Conservation (phyloP, 2,329 filamentous ascomycete genomes). For the Amauroascus verrucosus region DNA sequence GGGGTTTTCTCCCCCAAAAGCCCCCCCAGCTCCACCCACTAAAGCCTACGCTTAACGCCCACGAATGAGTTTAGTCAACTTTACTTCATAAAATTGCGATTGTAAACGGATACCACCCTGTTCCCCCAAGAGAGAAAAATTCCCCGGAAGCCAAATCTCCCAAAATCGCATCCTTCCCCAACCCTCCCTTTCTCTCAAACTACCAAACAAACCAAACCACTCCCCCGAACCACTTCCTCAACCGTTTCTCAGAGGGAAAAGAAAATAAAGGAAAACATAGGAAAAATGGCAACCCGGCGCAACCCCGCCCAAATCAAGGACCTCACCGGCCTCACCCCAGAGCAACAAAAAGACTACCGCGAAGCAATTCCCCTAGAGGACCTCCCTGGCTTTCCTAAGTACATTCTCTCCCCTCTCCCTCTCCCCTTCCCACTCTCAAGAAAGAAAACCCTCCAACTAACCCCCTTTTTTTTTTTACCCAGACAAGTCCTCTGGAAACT, state of each 20-base stretch:
- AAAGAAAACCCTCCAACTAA: not conserved
- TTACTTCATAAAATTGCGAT: not conserved
- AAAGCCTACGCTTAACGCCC: not conserved
- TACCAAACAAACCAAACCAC: too few relatives aligned
- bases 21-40: not conserved
- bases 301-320: slow-evolving; percentile 19
- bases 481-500: slow-evolving; percentile 85
- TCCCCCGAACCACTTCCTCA: too few relatives aligned
- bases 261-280: too few relatives aligned
- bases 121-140: slow-evolving; percentile 1
- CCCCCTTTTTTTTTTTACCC: too few relatives aligned
- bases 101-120: slow-evolving; percentile 6
- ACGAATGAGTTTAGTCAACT: not conserved
- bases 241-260: too few relatives aligned
- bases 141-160: not conserved
- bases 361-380: not conserved
- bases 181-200: not conserved
- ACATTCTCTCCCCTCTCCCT: not conserved
- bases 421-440: not conserved
- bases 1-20: not conserved
- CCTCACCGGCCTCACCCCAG: slow-evolving; percentile 21
- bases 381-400: slow-evolving; percentile 7
- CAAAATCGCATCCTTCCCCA: not conserved
- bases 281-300: slow-evolving; percentile 27
- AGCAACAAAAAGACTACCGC: not conserved